Base-by-base conservation (phyloP, 371 early-diverging fungal species). In the Mortierella sp. region DNA sequence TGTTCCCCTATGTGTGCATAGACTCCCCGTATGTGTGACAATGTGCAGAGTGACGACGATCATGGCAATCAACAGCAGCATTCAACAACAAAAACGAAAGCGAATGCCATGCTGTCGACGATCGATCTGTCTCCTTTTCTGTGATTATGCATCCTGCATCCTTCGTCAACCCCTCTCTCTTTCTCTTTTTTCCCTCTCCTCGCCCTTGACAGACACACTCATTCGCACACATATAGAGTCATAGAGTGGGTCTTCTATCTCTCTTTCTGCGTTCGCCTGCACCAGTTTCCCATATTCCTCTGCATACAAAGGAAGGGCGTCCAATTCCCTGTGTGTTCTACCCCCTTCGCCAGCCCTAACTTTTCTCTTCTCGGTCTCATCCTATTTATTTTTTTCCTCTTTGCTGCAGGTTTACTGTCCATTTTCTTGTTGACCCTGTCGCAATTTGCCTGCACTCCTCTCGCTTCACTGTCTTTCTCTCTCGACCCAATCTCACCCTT, bases 131-230 rank as follows among this genome's bases (percentile, higher is more conserved):
- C 68, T 42, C 68, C 42, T 65, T 65, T 65, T 65, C 38, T 16
- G 42, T 65, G 68, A 65, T 65, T 65, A 65, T 65, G 68, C 68
- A 65, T 65, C 68, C 68, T 65, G 68, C 68, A 65, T 65, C 38
- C 11, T 38, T 34, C 21, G 24, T 38, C 11, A 10, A 34, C 68
- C 68, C 48, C 38, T 34, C 24, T 31, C 50, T 26, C 50, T 72
- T 24, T 38, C 42, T 26, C 21, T 28, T 50, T 7, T n/a, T 38
- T 28, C 38, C 31, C 26, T 38, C 48, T 71, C 50, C 24, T 31
- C 31, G 31, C 31, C 14, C 54, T 38, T 42, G n/a, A 48, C 68
- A 38, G 42, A 24, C 68, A 24, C 68, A 9, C 9, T 21, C 68
- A 65, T 65, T 63, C n/a, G 34, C 63, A 31, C 34, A 65, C 0